A percentile compares a stretch with the other conserved stretches of the same genome.
These are phyloP conservation scores for Lactarius sp. DNA, from an alignment of 768 basidiomycete genomes.

Conservation along the genomic window DNA sequence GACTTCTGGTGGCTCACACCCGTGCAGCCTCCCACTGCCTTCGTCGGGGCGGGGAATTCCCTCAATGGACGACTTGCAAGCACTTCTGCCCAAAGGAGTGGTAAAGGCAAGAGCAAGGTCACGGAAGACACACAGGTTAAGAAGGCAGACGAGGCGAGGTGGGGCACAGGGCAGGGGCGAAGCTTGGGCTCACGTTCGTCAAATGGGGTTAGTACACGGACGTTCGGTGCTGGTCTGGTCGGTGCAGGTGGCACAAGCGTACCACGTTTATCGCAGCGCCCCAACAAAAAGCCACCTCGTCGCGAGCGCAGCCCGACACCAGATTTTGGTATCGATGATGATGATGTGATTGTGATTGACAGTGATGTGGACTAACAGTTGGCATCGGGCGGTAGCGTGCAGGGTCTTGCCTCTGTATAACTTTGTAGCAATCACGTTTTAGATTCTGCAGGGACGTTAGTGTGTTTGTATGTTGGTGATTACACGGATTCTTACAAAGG, in stretches of 20 bases:
- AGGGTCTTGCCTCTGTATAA: neutral
- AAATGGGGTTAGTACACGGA: conserved; percentile 35
- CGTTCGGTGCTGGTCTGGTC: conserved; percentile 36
- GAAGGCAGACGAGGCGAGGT: conserved; percentile 22
- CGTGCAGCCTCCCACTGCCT: conserved; percentile 42
- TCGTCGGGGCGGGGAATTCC: conserved; percentile 63
- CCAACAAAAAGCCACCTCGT: conserved; percentile 32
- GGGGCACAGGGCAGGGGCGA: conserved; percentile 41
- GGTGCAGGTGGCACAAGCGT: conserved; percentile 54
- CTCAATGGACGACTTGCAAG: conserved; percentile 49
- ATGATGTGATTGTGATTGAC: conserved; percentile 80
- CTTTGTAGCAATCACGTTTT: conserved; percentile 8
- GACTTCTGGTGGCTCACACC: neutral
- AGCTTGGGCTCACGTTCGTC: conserved; percentile 40
- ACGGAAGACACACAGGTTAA: conserved; percentile 20
- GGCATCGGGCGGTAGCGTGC: neutral
- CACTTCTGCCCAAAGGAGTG: conserved; percentile 38
- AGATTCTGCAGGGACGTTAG: conserved; percentile 5
- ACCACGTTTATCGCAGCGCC: conserved; percentile 40
- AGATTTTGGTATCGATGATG: conserved; percentile 81
- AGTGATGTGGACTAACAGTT: conserved; percentile 44
- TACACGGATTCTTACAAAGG: neutral
- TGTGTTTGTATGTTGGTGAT: conserved; percentile 3
- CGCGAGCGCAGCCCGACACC: conserved; percentile 56
- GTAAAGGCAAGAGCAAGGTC: conserved; percentile 45